These are phyloP conservation scores for Globisporangium barbulae DNA, from an alignment of 352 stramenopile species.

Conservation along the genomic window DNA sequence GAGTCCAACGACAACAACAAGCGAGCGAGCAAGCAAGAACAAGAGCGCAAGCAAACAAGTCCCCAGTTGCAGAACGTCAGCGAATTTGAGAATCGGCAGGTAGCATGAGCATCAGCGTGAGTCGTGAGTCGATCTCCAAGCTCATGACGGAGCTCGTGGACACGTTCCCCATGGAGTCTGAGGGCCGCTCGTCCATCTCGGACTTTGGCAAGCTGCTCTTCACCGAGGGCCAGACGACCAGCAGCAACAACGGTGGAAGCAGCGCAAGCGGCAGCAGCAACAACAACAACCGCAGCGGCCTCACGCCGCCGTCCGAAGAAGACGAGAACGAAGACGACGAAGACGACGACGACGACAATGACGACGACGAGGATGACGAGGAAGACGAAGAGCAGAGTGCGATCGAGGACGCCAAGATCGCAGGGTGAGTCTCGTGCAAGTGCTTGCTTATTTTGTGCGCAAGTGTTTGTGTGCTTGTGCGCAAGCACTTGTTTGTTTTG, in stretches of 20 bases:
- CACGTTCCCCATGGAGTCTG: conserved; percentile 73
- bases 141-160: conserved; percentile 85
- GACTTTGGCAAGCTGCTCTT: conserved; percentile 87
- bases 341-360: conserved; percentile 12
- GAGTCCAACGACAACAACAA: conserved; percentile 3
- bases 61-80: background rate
- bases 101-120: conserved; percentile 73
- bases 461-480: background rate
- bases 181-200: conserved; percentile 76
- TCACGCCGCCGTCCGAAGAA: conserved; percentile 12
- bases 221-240: conserved; percentile 51
- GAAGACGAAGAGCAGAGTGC: conserved; percentile 20
- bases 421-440: conserved; percentile 10
- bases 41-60: conserved; percentile 1
- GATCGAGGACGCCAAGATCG: conserved; percentile 19
- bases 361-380: conserved; percentile 11
- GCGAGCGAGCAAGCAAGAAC: background rate
- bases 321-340: conserved; percentile 20
- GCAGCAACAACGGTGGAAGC: conserved; percentile 1
- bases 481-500: no score
- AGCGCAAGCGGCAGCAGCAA: conserved; percentile 4
- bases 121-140: conserved; percentile 81
- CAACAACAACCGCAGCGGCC: conserved; percentile 6
- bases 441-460: background rate
- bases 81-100: conserved; percentile 1